Conservation (phyloP, 495 filamentous ascomycete species). For the Aspergillus diversus region DNA sequence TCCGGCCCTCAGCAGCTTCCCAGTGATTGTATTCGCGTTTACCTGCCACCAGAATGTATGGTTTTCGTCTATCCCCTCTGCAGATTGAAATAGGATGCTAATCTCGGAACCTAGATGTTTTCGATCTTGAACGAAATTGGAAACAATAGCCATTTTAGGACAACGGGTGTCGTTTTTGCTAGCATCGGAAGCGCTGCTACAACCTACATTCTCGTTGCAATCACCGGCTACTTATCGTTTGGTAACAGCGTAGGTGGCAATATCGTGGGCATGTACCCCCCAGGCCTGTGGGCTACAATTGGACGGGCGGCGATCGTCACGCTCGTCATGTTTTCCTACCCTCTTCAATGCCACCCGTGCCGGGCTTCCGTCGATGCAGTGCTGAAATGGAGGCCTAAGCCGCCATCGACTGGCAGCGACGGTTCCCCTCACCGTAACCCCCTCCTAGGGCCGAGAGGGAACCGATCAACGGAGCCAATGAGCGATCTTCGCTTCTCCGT, state of each 20-base stretch:
- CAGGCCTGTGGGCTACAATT: constrained; percentile 83
- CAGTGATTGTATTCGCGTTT: constrained; percentile 96
- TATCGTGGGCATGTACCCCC: constrained; percentile 89
- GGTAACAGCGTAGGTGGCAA: constrained; percentile 86
- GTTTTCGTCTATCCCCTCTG: not conserved
- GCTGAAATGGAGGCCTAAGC: constrained; percentile 81
- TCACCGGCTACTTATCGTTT: constrained; percentile 94
- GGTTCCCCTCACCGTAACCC: constrained; percentile 51
- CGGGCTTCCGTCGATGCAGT: constrained; percentile 91
- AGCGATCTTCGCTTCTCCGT: constrained; percentile 86
- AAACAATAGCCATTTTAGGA: constrained; percentile 80
- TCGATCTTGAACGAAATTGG: constrained; percentile 94
- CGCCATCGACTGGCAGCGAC: constrained; percentile 39
- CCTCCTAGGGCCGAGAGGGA: constrained; percentile 40
- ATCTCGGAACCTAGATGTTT: constrained; percentile 73
- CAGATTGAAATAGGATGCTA: not conserved
- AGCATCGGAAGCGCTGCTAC: constrained; percentile 81
- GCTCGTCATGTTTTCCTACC: constrained; percentile 96
- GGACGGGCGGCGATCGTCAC: constrained; percentile 94
- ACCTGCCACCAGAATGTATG: constrained; percentile 97
- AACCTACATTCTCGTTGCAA: constrained; percentile 87
- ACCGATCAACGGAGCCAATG: constrained; percentile 60
- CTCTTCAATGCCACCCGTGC: constrained; percentile 93
- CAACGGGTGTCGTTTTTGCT: constrained; percentile 75
- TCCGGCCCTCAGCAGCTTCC: constrained; percentile 79